Conservation (phyloP, 768 basidiomycete genomes). For the Lepiota venenata region DNA sequence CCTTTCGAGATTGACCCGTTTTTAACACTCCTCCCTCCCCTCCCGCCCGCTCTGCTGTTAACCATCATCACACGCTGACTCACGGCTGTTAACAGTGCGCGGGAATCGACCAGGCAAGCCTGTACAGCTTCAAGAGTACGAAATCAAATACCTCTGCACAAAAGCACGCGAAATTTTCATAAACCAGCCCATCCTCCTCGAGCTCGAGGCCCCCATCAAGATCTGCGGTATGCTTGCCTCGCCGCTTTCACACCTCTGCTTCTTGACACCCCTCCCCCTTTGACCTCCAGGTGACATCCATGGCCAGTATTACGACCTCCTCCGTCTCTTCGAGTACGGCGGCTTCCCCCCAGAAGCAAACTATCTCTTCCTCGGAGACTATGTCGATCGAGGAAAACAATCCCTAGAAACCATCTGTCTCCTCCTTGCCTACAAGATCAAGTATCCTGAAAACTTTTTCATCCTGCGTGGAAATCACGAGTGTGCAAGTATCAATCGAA, state of each 20-base stretch:
- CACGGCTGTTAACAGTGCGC: slow-evolving; percentile 60
- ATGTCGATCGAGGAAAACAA: slow-evolving; percentile 99
- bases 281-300: slow-evolving; percentile 87
- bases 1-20: background rate
- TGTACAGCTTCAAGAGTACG: slow-evolving; percentile 96
- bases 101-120: slow-evolving; percentile 99
- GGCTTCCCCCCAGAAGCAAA: slow-evolving; percentile 99
- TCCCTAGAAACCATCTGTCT: slow-evolving; percentile 99
- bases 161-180: slow-evolving; percentile 99
- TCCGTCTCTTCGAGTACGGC: slow-evolving; percentile 97
- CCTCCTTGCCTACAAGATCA: slow-evolving; percentile 99
- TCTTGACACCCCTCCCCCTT: slow-evolving; percentile 13
- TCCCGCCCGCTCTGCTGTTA: slow-evolving; percentile 5
- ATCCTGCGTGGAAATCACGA: slow-evolving; percentile 99
- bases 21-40: slow-evolving; percentile 7
- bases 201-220: slow-evolving; percentile 99
- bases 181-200: slow-evolving; percentile 96
- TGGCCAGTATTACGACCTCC: slow-evolving; percentile 98
- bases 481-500: slow-evolving; percentile 98
- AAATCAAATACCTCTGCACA: slow-evolving; percentile 99
- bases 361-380: slow-evolving; percentile 99
- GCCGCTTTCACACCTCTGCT: slow-evolving; percentile 1
- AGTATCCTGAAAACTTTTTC: slow-evolving; percentile 99
- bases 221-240: slow-evolving; percentile 80
- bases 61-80: slow-evolving; percentile 17